A percentile compares a stretch with the other conserved stretches of the same genome.
Conservation (phyloP, 768 basidiomycete species). For the Boletus edulis region DNA sequence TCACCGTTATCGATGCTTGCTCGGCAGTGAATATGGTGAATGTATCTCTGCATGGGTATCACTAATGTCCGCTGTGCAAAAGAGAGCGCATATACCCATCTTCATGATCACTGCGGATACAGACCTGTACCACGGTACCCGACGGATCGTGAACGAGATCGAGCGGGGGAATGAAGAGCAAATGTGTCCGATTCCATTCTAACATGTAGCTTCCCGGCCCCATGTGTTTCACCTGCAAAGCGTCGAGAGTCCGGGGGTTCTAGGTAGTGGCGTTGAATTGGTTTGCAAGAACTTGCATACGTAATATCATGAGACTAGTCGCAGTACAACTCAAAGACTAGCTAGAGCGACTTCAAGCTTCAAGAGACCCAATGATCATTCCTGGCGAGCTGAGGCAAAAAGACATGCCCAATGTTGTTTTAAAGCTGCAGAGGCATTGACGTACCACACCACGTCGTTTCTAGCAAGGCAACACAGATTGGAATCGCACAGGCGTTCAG, state of each 20-base stretch:
- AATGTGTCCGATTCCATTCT: constrained; percentile 20
- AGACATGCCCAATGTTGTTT: no score
- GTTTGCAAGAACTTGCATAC: no score
- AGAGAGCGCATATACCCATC: constrained; percentile 20
- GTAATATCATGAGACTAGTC: no score
- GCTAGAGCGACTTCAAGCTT: no score
- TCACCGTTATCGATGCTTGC: constrained; percentile 20
- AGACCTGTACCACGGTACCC: constrained; percentile 27
- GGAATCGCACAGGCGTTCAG: no score
- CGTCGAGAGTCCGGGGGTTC: neutral
- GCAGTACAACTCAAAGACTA: no score
- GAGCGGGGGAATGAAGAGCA: constrained; percentile 22
- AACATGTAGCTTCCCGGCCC: constrained; percentile 10
- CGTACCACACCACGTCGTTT: no score
- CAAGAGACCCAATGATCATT: no score
- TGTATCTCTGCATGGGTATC: constrained; percentile 7
- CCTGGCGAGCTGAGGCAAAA: no score
- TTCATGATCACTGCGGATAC: constrained; percentile 14
- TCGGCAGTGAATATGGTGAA: constrained; percentile 4
- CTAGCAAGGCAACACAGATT: no score
- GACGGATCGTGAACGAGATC: neutral
- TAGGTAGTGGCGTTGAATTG: neutral
- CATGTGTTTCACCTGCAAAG: neutral
- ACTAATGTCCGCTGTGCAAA: neutral
- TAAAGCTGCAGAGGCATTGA: no score